Conservation (phyloP, 192 early-diverging fungal species). For the Entrophospora sp. region DNA sequence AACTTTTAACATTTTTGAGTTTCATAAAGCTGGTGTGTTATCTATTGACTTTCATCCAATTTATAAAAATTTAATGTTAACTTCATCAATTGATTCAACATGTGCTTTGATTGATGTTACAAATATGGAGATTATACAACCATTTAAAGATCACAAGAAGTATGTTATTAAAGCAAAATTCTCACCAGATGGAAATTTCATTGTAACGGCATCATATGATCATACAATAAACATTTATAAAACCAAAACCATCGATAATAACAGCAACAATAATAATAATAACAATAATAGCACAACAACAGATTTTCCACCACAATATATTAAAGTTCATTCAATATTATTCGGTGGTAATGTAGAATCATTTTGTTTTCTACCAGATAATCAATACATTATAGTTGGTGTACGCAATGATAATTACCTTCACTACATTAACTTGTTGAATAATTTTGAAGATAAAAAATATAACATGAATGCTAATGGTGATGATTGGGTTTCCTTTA, state of each 20-base stretch:
- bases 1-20: slow-evolving; percentile 30
- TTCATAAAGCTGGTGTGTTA: slow-evolving; percentile 53
- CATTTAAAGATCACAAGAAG: slow-evolving; percentile 60
- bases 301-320: neutral
- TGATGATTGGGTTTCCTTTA: slow-evolving; percentile 79
- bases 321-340: slow-evolving; percentile 24
- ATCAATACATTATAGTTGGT: slow-evolving; percentile 43
- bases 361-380: slow-evolving; percentile 46
- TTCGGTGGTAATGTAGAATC: slow-evolving; percentile 58
- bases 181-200: slow-evolving; percentile 42
- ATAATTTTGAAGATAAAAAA: slow-evolving; percentile 14
- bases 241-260: neutral
- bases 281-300: slow-evolving; percentile 20
- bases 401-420: slow-evolving; percentile 66
- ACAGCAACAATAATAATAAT: slow-evolving; percentile 22
- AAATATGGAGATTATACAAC: slow-evolving; percentile 38
- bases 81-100: slow-evolving; percentile 46
- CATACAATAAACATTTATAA: slow-evolving; percentile 55
- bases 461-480: slow-evolving; percentile 72
- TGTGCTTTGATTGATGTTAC: slow-evolving; percentile 34
- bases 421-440: slow-evolving; percentile 45
- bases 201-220: slow-evolving; percentile 67
- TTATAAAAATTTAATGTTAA: slow-evolving; percentile 37
- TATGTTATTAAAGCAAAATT: slow-evolving; percentile 59
- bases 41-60: slow-evolving; percentile 57